Base-by-base conservation (phyloP, 192 early-diverging fungal genomes). In the Paraglomus brasilianum region DNA sequence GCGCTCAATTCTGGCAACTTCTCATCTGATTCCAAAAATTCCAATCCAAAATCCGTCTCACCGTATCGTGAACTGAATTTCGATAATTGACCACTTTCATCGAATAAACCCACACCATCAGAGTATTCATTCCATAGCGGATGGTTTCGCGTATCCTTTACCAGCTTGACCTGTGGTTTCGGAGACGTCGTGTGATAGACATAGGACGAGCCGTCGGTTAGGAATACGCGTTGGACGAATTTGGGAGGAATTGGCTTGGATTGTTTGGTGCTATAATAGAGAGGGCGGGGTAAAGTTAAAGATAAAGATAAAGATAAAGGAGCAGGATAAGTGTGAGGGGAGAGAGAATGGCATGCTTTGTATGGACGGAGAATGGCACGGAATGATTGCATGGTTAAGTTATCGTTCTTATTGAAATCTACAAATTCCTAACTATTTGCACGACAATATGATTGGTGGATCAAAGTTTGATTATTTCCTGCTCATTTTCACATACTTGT, bases 121-220 rank as follows among this genome's bases (percentile, higher is more conserved):
- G 82, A 61, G 55, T 85, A 77, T 5, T 93, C 93, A 76, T 95
- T 96, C 96, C 96, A 98, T 9, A 98, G 81, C 24, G 89, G 86
- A 69, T 97, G 92, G 71, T 94, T 95, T 24, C 94, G 81, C n/a
- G 91, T 91, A 73, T 98, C 96, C 71, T 92, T 93, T 47, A 92
- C 91, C 40, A 98, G 81, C 57, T 90, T 91, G 44, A 95, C 81
- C 64, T 92, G 80, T n/a, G 85, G 64, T 69, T 91, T 87, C 6
- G 96, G 96, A 3, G 93, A 93, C 4, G 93, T 93, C 8, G 91
- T 88, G 47, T 87, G 83, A 30, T 96, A 76, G 17, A 79, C 85
- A 76, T 91, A 95, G 6, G 93, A 91, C 8, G 90, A 89, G 8
- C 96, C 96, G 78, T 96, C 92, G 5, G 92, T 91, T 41, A 96